Percentiles rank a stretch among this genome's conserved stretches.
Conservation (phyloP, 495 filamentous ascomycete genomes). For the Chaetomium tenue region DNA sequence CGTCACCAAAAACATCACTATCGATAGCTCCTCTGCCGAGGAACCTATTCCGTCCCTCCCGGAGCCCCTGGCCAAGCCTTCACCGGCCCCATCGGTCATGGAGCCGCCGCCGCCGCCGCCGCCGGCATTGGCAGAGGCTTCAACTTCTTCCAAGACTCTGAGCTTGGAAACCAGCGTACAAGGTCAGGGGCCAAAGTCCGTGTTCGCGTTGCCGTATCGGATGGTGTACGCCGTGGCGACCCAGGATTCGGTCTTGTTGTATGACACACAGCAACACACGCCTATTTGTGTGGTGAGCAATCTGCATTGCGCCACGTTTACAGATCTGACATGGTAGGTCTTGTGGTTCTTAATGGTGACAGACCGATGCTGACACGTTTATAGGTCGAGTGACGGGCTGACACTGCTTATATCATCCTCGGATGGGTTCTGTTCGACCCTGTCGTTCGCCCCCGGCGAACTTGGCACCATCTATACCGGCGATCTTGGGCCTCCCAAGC, state of each 20-base stretch:
- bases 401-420: slow-evolving; percentile 95
- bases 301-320: slow-evolving; percentile 94
- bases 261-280: slow-evolving; percentile 95
- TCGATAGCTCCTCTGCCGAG: slow-evolving; percentile 87
- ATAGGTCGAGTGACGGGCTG: slow-evolving; percentile 88
- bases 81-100: slow-evolving; percentile 63
- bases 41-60: slow-evolving; percentile 80
- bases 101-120: slow-evolving; percentile 82
- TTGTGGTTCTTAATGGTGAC: not conserved
- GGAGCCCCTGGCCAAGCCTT: slow-evolving; percentile 68
- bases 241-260: slow-evolving; percentile 91
- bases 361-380: slow-evolving; percentile 32
- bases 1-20: slow-evolving; percentile 80
- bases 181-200: slow-evolving; percentile 59
- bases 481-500: slow-evolving; percentile 54
- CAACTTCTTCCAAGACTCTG: slow-evolving; percentile 43
- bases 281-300: slow-evolving; percentile 94
- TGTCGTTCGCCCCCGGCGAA: slow-evolving; percentile 81
- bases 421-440: slow-evolving; percentile 92
- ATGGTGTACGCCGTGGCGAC: slow-evolving; percentile 97
- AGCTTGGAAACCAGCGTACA: slow-evolving; percentile 55
- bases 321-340: slow-evolving; percentile 88
- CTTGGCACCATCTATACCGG: slow-evolving; percentile 83
- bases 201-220: slow-evolving; percentile 85
- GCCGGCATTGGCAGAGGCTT: slow-evolving; percentile 47